A percentile compares a stretch with the other conserved stretches of the same genome.
These are phyloP conservation scores for Bruguiera hainesii DNA, from an alignment of 441 rosid genomes.

Conservation along the genomic window DNA sequence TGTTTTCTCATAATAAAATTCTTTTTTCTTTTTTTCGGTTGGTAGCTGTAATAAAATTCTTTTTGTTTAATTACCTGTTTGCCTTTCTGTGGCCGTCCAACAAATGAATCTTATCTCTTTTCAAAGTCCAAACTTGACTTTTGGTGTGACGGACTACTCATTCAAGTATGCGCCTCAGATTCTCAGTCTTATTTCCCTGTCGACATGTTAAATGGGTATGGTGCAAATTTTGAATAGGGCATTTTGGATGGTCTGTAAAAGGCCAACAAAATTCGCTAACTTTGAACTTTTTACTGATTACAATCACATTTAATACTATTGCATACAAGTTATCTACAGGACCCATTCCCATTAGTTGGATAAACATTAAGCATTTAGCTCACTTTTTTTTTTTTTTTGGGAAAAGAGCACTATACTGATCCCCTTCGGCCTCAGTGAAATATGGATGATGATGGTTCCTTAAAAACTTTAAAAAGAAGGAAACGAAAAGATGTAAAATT, in stretches of 20 bases:
- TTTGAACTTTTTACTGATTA: constrained; percentile 10
- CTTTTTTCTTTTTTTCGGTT: too few species aligned
- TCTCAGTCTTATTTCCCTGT: constrained; percentile 25
- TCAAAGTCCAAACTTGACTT: neutral
- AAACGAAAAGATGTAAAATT: neutral
- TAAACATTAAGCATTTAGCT: constrained; percentile 9
- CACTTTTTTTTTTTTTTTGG: constrained; percentile 18
- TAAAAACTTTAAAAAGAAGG: neutral
- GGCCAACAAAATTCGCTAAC: constrained; percentile 19
- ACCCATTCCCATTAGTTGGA: constrained; percentile 17
- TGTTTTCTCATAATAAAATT: too few species aligned
- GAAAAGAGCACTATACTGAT: constrained; percentile 4
- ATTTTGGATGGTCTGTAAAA: constrained; percentile 20
- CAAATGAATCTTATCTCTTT: neutral
- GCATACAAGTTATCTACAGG: constrained; percentile 17
- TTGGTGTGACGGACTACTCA: neutral
- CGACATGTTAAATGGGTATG: constrained; percentile 19
- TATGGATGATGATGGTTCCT: constrained; percentile 22
- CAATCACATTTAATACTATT: constrained; percentile 2
- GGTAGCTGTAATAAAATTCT: too few species aligned
- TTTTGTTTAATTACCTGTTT: neutral
- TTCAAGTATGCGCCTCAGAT: constrained; percentile 26
- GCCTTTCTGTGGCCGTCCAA: neutral
- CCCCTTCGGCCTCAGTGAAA: constrained; percentile 15
- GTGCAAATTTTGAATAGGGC: constrained; percentile 19